Evolutionary conservation across 208 protist genomes (phyloP).

Genomic region (Acanthamoeba quina): DNA sequence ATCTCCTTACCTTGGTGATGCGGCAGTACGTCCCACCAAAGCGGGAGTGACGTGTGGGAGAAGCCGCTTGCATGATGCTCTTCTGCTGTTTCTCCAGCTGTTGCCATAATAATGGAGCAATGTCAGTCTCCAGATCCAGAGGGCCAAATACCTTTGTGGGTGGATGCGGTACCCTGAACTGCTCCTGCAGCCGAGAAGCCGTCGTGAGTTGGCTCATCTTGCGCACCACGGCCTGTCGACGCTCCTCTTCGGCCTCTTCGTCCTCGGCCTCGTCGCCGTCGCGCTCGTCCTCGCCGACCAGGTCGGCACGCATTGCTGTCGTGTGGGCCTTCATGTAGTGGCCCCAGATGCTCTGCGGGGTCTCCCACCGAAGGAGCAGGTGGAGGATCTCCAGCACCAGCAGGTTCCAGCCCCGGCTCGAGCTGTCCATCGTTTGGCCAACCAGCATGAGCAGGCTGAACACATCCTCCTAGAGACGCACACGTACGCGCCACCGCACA

Average conservation of each 20-base stretch:
- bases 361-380: slow-evolving; percentile 40
- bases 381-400: slow-evolving; percentile 65
- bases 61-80: slow-evolving; percentile 51
- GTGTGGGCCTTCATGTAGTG: slow-evolving; percentile 10
- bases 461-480: slow-evolving; percentile 15
- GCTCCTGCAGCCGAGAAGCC: slow-evolving; percentile 18
- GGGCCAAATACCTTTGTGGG: not conserved
- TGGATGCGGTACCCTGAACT: not conserved
- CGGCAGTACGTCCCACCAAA: slow-evolving; percentile 70
- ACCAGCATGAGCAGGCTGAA: slow-evolving; percentile 53
- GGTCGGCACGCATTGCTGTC: not conserved
- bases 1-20: not conserved
- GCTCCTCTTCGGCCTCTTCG: slow-evolving; percentile 30
- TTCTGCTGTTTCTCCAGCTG: slow-evolving; percentile 43
- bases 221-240: not conserved
- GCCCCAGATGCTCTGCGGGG: slow-evolving; percentile 36
- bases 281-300: not conserved
- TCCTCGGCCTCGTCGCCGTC: not conserved
- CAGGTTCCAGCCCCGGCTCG: slow-evolving; percentile 19
- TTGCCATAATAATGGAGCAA: not conserved
- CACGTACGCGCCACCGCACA: not conserved
- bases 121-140: not conserved
- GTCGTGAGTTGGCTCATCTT: slow-evolving; percentile 34
- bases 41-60: slow-evolving; percentile 67
- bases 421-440: slow-evolving; percentile 8